A percentile compares a stretch with the other conserved stretches of the same genome.
phyloP scores from a whole-genome alignment of 768 basidiomycete species.

The Mycena floridula region DNA sequence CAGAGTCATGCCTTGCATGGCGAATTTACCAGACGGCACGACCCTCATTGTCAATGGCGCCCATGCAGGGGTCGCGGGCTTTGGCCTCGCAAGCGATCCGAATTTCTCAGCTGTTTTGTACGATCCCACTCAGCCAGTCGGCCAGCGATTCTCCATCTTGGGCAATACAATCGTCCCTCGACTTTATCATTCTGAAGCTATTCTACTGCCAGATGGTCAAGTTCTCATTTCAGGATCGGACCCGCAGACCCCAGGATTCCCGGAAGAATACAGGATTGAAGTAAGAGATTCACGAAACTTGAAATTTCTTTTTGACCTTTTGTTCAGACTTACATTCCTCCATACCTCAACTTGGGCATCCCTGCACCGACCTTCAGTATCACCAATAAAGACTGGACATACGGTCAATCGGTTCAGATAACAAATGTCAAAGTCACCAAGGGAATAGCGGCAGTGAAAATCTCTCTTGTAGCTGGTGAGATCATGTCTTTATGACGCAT shows the following conservation, averaged over 20 bases:
- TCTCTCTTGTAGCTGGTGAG: background rate
- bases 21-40: constrained; percentile 51
- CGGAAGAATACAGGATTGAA: constrained; percentile 62
- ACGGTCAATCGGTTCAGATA: constrained; percentile 32
- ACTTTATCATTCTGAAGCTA: constrained; percentile 26
- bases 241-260: constrained; percentile 34
- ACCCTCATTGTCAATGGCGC: constrained; percentile 57
- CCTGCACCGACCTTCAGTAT: constrained; percentile 39
- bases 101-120: constrained; percentile 47
- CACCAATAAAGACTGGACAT: constrained; percentile 35
- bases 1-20: constrained; percentile 73
- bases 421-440: constrained; percentile 21
- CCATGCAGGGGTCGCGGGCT: constrained; percentile 47
- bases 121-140: constrained; percentile 40
- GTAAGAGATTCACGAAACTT: constrained; percentile 13
- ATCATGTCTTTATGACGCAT: background rate
- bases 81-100: constrained; percentile 44
- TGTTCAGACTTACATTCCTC: constrained; percentile 44
- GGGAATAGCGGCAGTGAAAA: constrained; percentile 36
- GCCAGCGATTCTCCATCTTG: constrained; percentile 46
- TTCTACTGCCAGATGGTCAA: constrained; percentile 33
- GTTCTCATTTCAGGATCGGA: constrained; percentile 57
- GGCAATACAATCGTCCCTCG: constrained; percentile 50
- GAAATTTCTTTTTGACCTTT: background rate
- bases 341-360: constrained; percentile 42